phyloP scores from a whole-genome alignment of 1,284 basidiomycete species.

The Cutaneotrichosporon cavernicola region DNA sequence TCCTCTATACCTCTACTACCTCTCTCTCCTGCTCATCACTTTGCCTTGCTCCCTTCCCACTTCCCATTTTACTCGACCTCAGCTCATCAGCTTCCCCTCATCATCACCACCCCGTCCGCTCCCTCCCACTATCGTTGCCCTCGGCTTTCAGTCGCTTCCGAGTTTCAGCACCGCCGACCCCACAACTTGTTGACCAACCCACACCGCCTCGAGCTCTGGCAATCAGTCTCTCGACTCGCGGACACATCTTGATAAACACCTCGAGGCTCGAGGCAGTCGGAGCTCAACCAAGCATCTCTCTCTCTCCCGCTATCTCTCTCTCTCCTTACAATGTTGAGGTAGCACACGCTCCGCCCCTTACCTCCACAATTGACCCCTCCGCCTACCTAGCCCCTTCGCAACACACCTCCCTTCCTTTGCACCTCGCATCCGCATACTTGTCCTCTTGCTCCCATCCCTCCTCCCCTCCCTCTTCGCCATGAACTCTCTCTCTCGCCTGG shows the following conservation, averaged over 20 bases:
- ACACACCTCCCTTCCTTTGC: constrained; percentile 30
- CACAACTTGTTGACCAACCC: neutral
- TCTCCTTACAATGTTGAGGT: neutral
- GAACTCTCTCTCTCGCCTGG: constrained; percentile 42
- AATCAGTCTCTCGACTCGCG: neutral
- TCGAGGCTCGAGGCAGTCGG: neutral
- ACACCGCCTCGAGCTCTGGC: neutral
- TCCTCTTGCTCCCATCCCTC: constrained; percentile 45
- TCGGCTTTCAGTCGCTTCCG: neutral
- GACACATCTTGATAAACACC: neutral
- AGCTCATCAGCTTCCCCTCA: too few relatives aligned
- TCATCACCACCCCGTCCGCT: neutral
- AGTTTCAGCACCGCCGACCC: neutral
- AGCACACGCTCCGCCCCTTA: neutral
- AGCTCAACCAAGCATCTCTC: neutral
- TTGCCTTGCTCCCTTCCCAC: too few relatives aligned
- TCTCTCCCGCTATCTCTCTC: neutral
- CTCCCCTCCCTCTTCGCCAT: constrained; percentile 69
- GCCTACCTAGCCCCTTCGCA: neutral
- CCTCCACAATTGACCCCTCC: constrained; percentile 1
- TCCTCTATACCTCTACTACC: neutral
- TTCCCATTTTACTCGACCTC: neutral
- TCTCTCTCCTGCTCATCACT: too few relatives aligned
- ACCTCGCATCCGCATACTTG: constrained; percentile 28
- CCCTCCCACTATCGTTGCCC: neutral